Percentiles rank a stretch among this genome's conserved stretches.
Evolutionary conservation across 257 asterid genomes (phyloP).

Genomic region (Solanum bulbocastanum): DNA sequence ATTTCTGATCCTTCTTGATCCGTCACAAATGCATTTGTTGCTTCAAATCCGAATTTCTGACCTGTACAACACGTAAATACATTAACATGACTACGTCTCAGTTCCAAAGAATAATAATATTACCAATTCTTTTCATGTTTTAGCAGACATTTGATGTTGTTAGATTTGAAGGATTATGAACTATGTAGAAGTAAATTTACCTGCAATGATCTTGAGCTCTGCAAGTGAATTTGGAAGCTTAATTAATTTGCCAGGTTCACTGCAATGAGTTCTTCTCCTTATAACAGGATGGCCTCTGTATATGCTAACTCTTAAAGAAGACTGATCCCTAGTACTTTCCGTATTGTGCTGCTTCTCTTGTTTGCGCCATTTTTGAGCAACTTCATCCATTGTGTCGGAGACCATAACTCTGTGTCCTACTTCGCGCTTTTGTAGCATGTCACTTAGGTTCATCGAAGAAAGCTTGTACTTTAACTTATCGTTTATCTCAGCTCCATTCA

Average conservation of each 20-base stretch:
- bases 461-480: constrained; percentile 26
- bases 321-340: not conserved
- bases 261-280: constrained; percentile 31
- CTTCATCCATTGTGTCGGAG: constrained; percentile 13
- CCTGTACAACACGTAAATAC: constrained; percentile 32
- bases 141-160: not conserved
- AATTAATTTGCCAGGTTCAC: constrained; percentile 63
- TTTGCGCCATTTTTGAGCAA: constrained; percentile 7
- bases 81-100: not conserved
- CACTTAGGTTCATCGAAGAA: constrained; percentile 23
- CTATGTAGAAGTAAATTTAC: constrained; percentile 11
- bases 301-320: constrained; percentile 44
- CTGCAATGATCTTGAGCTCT: constrained; percentile 63
- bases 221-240: constrained; percentile 41
- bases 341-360: constrained; percentile 5
- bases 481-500: constrained; percentile 66
- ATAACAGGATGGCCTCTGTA: constrained; percentile 60
- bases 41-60: constrained; percentile 74
- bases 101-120: not conserved
- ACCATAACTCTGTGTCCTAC: constrained; percentile 48
- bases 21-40: constrained; percentile 38
- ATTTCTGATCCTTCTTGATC: constrained; percentile 79
- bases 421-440: constrained; percentile 48
- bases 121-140: not conserved
- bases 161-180: not conserved